phyloP scores from a whole-genome alignment of 1,284 basidiomycete genomes.

The Sphagnurus paluster region DNA sequence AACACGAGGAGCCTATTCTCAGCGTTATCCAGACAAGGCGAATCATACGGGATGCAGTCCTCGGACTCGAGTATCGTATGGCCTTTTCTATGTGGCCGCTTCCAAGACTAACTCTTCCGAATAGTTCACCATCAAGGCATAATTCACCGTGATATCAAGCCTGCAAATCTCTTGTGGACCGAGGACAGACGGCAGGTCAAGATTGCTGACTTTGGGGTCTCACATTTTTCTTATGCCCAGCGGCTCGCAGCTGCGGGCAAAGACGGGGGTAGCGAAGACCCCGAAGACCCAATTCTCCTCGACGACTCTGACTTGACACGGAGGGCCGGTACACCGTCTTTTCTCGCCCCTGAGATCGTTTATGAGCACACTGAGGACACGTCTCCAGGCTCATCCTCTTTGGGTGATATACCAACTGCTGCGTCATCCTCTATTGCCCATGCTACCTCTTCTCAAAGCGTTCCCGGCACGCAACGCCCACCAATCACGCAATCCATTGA shows the following conservation, averaged over 20 bases:
- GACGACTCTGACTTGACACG: constrained; percentile 90
- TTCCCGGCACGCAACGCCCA: constrained; percentile 40
- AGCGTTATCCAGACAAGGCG: constrained; percentile 81
- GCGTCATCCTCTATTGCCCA: constrained; percentile 24
- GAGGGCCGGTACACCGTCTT: constrained; percentile 97
- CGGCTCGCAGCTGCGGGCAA: constrained; percentile 57
- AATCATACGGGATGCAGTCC: constrained; percentile 89
- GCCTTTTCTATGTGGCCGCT: constrained; percentile 19
- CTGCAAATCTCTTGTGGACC: constrained; percentile 93
- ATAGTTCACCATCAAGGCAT: constrained; percentile 96
- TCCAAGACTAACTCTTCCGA: constrained; percentile 6
- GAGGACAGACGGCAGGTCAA: constrained; percentile 85
- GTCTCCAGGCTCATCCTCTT: constrained; percentile 16
- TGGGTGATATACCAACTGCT: constrained; percentile 11
- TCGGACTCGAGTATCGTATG: constrained; percentile 92
- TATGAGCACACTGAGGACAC: constrained; percentile 46
- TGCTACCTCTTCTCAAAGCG: constrained; percentile 16
- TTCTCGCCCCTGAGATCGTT: constrained; percentile 95
- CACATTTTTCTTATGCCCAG: constrained; percentile 90
- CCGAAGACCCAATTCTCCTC: constrained; percentile 63
- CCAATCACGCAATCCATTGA: constrained; percentile 95
- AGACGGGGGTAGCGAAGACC: constrained; percentile 37
- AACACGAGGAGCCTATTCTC: constrained; percentile 68
- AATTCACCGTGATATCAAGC: constrained; percentile 99
- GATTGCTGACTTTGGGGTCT: constrained; percentile 97